These are phyloP conservation scores for Westerdykella sp. DNA, from an alignment of 2,329 filamentous ascomycete genomes.

Conservation along the genomic window DNA sequence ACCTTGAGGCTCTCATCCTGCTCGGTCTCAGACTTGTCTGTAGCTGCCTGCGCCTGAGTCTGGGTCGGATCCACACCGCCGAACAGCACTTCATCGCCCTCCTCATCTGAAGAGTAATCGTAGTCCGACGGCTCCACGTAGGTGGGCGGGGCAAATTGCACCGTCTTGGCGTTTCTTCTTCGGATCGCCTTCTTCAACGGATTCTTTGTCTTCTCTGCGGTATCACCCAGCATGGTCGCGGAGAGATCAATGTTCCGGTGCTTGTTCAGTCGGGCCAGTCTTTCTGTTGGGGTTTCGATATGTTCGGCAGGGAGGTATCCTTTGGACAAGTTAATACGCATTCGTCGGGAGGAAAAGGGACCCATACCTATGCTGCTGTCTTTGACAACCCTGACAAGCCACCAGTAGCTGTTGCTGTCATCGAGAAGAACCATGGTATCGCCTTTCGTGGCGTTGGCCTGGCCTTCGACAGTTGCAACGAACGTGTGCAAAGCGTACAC, in stretches of 20 bases:
- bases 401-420: conserved; percentile 99
- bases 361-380: conserved; percentile 83
- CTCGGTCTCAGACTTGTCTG: conserved; percentile 38
- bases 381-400: conserved; percentile 94
- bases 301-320: conserved; percentile 96
- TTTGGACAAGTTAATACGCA: conserved; percentile 36
- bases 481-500: conserved; percentile 98
- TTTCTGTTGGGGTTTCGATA: conserved; percentile 95
- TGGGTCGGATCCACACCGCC: conserved; percentile 31
- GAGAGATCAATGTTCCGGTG: conserved; percentile 91
- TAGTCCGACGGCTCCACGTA: conserved; percentile 84
- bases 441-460: conserved; percentile 96
- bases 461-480: conserved; percentile 93
- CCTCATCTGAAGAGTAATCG: conserved; percentile 78
- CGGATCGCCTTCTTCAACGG: conserved; percentile 79
- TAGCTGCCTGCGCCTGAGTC: conserved; percentile 15
- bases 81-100: conserved; percentile 45
- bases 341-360: background rate
- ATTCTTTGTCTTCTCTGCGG: conserved; percentile 73
- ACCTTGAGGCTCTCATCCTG: conserved; percentile 32
- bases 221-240: conserved; percentile 65
- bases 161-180: conserved; percentile 74
- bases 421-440: conserved; percentile 98
- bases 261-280: conserved; percentile 89
- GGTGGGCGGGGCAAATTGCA: conserved; percentile 77